Percentiles rank a stretch among this genome's conserved stretches.
phyloP scores from a whole-genome alignment of 805 yeast species.

The Sungouiozyma ichnusensis region DNA sequence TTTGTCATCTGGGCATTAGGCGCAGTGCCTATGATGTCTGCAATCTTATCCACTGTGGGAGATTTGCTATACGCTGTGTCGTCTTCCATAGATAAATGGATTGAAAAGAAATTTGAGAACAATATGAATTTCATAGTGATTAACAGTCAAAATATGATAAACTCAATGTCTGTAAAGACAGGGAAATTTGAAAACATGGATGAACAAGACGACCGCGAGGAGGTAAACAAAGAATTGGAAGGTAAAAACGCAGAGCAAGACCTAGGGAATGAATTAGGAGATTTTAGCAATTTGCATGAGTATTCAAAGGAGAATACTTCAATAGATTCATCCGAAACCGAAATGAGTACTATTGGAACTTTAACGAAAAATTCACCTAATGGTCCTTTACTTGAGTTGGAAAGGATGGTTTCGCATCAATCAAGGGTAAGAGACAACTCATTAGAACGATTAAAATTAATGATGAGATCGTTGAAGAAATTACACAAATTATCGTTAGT shows the following conservation, averaged over 20 bases:
- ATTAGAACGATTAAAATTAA: slow-evolving; percentile 7
- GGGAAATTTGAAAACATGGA: neutral
- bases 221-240: neutral
- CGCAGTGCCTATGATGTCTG: slow-evolving; percentile 84
- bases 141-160: slow-evolving; percentile 6
- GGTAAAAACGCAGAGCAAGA: neutral
- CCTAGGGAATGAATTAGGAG: neutral
- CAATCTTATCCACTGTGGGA: slow-evolving; percentile 60
- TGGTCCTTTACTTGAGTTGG: neutral
- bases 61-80: slow-evolving; percentile 32
- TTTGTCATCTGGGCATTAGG: slow-evolving; percentile 72
- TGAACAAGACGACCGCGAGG: neutral
- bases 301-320: neutral
- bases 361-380: neutral
- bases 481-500: slow-evolving; percentile 14
- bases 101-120: slow-evolving; percentile 9
- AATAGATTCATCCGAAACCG: neutral
- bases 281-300: neutral
- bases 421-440: neutral
- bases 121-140: slow-evolving; percentile 6
- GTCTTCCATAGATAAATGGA: slow-evolving; percentile 11
- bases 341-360: slow-evolving; percentile 1
- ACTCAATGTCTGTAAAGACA: neutral
- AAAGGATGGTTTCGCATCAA: neutral
- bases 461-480: slow-evolving; percentile 11